phyloP scores from a whole-genome alignment of 2,329 filamentous ascomycete species.

The Phyllosticta paracitricarpa region DNA sequence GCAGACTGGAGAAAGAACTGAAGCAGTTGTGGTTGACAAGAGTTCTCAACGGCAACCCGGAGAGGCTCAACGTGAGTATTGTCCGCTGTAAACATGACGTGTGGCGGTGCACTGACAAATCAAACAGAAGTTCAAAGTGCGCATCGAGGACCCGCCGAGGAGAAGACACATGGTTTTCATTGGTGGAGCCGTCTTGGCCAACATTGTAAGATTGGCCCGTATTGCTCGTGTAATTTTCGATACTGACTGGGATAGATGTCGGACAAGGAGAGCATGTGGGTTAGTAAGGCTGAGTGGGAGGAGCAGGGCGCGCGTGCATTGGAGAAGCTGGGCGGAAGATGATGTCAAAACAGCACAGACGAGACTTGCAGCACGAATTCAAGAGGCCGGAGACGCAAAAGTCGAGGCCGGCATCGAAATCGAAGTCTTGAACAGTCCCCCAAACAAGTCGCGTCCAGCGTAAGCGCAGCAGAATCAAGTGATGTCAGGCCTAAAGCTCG shows the following conservation, averaged over 20 bases:
- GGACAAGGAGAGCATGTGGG: slow-evolving; percentile 98
- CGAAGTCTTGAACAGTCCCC: neutral
- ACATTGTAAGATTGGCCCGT: slow-evolving; percentile 52
- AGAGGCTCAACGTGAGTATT: slow-evolving; percentile 60
- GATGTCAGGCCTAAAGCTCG: neutral
- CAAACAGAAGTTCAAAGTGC: slow-evolving; percentile 88
- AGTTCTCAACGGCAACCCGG: slow-evolving; percentile 82
- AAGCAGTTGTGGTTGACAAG: slow-evolving; percentile 97
- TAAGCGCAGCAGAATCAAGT: neutral
- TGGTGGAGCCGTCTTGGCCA: slow-evolving; percentile 89
- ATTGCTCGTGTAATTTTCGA: slow-evolving; percentile 30
- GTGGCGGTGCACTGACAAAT: slow-evolving; percentile 13
- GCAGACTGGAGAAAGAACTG: slow-evolving; percentile 91
- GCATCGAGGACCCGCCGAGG: slow-evolving; percentile 94
- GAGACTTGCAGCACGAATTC: neutral
- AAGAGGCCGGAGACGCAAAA: neutral
- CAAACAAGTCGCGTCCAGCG: neutral
- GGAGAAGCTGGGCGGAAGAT: slow-evolving; percentile 89
- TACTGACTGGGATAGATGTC: slow-evolving; percentile 55
- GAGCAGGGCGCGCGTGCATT: slow-evolving; percentile 78
- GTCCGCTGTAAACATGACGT: neutral
- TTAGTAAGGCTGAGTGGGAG: slow-evolving; percentile 92
- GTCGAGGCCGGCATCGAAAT: neutral
- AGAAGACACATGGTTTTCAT: slow-evolving; percentile 99
- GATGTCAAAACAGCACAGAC: slow-evolving; percentile 12